Base-by-base conservation (phyloP, 208 protist species). In the Entamoeba dispar region DNA sequence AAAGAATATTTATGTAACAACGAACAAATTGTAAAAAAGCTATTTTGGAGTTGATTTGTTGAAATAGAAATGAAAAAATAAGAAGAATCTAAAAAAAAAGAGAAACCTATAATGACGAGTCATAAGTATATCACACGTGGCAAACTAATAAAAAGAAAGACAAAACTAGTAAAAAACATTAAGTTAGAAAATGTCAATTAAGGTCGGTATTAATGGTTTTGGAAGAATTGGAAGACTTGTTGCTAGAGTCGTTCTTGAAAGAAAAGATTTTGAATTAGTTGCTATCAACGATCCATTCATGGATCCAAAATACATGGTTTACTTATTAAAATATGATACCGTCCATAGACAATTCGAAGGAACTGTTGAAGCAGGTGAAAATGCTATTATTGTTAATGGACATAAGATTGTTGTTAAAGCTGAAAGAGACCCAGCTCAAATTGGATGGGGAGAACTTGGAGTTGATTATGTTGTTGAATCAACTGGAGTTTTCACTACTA, bases 381-480 rank as follows among this genome's bases (percentile, higher is more conserved):
- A 94, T 47, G 91, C 31, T 17, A 92, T 92, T 86, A 93, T 94
- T 14, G 92, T 97, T 27, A 94, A 95, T 91, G 93, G 97, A 92
- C 94, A 97, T 93, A 96, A 95, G 55, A 77, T 94, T 7, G 92
- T 73, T 19, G 96, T 97, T 73, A 50, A 38, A 5, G 51, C 15
- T 57, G 49, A 69, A 19, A 96, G 95, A 93, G 96, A 98, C 94
- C 98, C 98, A 61, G 96, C 95, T 0, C 96, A 98, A 91, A 98
- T 99, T 93, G 96, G 96, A 91, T 99, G 98, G 98, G 96, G 93
- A 52, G 95, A 96, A 50, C 91, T 95, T 43, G 97, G 97, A 69
- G 98, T 97, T 92, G 97, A 99, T 49, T 97, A 98, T 95, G 97
- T 99, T 92, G 96, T 99, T 94, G 99, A 99, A 96, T 98, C 98